Base-by-base conservation (phyloP, 345 rosid species). In the Laguncularia racemosa region DNA sequence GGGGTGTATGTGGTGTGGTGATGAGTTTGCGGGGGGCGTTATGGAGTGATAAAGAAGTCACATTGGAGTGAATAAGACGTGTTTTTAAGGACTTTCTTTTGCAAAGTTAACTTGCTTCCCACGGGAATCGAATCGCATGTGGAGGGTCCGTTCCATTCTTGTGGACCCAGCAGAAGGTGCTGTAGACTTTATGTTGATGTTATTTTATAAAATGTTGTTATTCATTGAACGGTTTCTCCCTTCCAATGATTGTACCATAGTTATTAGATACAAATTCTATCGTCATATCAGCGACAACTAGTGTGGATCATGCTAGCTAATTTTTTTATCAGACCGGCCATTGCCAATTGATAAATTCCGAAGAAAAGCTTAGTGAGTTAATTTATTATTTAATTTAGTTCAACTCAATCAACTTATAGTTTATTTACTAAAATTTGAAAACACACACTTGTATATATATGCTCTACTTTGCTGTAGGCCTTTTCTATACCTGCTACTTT, bases 81-180 rank as follows among this genome's bases (percentile, higher is more conserved):
- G 58, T 46, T 69, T 57, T 38, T 14, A 18, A 15, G 61, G 63
- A 19, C 12, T 8, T 2, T n/a, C 14, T 52, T 40, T 40, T 38
- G 55, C 18, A 18, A 62, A 14, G 44, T 61, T 47, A 48, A 76
- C 59, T 67, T 50, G n/a, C 18, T 20, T 48, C 17, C 15, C 55
- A 53, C 59, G 71, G 66, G 63, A 59, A 56, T 53, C 26, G 52
- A n/a, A 20, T 63, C 48, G 62, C 81, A 73, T 59, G 75, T 76
- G 78, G 48, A 58, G 44, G 54, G 68, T 66, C 68, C 75, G 63
- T 58, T n/a, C n/a, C n/a, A n/a, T n/a, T n/a, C 54, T 14, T 38
- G 13, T 45, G 28, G 66, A 59, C 52, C 71, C 69, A 56, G 50
- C 57, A 19, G 57, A 38, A 56, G 28, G 3, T 38, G 44, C 56